Percentiles rank a stretch among this genome's conserved stretches.
phyloP scores from a whole-genome alignment of 768 basidiomycete genomes.

The Epithele typhae region DNA sequence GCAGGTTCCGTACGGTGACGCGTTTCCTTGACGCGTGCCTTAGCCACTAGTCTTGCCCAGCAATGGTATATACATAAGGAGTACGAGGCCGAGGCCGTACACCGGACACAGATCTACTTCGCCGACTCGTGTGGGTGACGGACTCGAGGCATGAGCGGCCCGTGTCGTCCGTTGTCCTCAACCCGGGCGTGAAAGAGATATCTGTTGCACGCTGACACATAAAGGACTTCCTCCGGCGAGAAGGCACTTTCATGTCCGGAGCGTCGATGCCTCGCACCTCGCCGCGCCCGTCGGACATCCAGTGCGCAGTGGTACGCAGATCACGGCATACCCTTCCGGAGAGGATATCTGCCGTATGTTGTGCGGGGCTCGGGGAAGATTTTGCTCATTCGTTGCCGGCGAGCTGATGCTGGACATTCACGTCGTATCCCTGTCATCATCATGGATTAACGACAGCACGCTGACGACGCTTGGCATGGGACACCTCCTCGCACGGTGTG shows the following conservation, averaged over 20 bases:
- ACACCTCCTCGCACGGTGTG: constrained; percentile 77
- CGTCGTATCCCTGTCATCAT: constrained; percentile 80
- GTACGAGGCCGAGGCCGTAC: constrained; percentile 83
- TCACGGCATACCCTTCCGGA: constrained; percentile 87
- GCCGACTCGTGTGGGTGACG: constrained; percentile 84
- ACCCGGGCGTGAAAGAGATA: constrained; percentile 89
- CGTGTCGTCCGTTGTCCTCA: constrained; percentile 82
- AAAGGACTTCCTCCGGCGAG: constrained; percentile 77
- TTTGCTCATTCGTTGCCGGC: constrained; percentile 83
- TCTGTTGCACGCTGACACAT: constrained; percentile 74
- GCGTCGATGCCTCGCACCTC: too few species aligned
- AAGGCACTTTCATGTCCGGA: constrained; percentile 23
- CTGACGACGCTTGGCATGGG: constrained; percentile 83
- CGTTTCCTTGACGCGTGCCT: too few species aligned
- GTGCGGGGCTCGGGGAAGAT: constrained; percentile 86
- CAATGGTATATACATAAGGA: too few species aligned
- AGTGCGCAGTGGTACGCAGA: constrained; percentile 79
- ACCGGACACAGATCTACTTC: constrained; percentile 86
- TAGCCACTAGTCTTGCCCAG: too few species aligned
- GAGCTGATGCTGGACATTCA: constrained; percentile 90
- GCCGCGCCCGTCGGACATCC: too few species aligned
- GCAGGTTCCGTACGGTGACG: too few species aligned
- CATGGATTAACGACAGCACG: constrained; percentile 86
- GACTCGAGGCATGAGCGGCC: constrained; percentile 86
- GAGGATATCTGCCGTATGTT: constrained; percentile 81